A percentile compares a stretch with the other conserved stretches of the same genome.
These are phyloP conservation scores for Trichoderma breve DNA, from an alignment of 2,329 filamentous ascomycete genomes.

Conservation along the genomic window DNA sequence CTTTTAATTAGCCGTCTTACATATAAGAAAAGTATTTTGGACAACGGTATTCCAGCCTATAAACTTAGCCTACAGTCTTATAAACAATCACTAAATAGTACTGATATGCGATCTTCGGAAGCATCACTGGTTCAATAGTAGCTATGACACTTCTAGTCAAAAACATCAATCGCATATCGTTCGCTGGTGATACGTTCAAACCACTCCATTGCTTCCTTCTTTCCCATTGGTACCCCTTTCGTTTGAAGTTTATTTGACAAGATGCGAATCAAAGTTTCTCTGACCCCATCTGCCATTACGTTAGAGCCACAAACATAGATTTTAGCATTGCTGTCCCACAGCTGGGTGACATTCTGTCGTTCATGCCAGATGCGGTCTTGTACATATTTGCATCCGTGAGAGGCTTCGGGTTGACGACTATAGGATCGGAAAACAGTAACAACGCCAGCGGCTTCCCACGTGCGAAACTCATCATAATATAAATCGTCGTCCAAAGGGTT, in stretches of 20 bases:
- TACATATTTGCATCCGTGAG: conserved; percentile 33
- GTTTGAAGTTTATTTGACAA: not conserved
- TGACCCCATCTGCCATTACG: conserved; percentile 8
- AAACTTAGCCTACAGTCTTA: too few relatives aligned
- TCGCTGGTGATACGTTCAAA: conserved; percentile 6
- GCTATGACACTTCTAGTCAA: not conserved
- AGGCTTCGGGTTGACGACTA: conserved; percentile 16
- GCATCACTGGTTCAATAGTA: too few relatives aligned
- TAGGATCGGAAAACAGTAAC: not conserved
- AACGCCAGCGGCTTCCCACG: not conserved
- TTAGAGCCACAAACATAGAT: conserved; percentile 44
- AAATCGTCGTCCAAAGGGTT: conserved; percentile 51
- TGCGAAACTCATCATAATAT: conserved; percentile 45
- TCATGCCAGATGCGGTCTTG: conserved; percentile 38
- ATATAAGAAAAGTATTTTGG: too few relatives aligned
- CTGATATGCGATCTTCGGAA: too few relatives aligned
- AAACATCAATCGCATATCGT: conserved; percentile 5
- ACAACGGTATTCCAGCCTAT: too few relatives aligned
- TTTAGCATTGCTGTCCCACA: conserved; percentile 36
- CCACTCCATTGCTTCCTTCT: not conserved
- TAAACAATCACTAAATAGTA: too few relatives aligned
- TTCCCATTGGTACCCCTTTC: not conserved
- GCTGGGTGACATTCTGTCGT: conserved; percentile 28
- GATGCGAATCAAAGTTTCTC: not conserved
- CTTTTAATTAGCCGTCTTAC: too few relatives aligned